Percentiles rank a stretch among this genome's conserved stretches.
These are phyloP conservation scores for Fraxinus albicans DNA, from an alignment of 305 asterid genomes.

Conservation along the genomic window DNA sequence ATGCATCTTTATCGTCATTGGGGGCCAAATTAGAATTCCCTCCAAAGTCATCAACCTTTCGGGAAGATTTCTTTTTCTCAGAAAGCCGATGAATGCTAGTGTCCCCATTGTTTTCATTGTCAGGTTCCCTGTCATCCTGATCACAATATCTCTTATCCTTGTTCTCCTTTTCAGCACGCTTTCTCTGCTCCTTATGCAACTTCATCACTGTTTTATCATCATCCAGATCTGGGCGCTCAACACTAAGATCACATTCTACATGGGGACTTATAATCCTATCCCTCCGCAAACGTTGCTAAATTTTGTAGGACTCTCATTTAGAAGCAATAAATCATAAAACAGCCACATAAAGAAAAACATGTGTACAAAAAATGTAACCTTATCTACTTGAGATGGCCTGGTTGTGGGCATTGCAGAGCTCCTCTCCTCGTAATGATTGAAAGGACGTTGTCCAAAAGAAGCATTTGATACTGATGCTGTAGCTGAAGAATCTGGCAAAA, in stretches of 20 bases:
- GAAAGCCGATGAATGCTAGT: constrained; percentile 57
- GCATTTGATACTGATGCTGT: constrained; percentile 62
- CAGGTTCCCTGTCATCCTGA: constrained; percentile 72
- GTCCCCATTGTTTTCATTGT: constrained; percentile 69
- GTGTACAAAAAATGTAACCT: constrained; percentile 43
- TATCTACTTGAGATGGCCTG: constrained; percentile 60
- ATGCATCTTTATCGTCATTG: constrained; percentile 71
- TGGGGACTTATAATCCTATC: constrained; percentile 67
- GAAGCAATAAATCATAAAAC: constrained; percentile 16
- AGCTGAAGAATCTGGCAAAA: constrained; percentile 80
- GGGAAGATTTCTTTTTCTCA: constrained; percentile 72
- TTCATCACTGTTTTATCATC: constrained; percentile 72
- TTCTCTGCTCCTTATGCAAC: constrained; percentile 33
- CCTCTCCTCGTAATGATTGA: constrained; percentile 66
- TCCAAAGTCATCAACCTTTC: constrained; percentile 73
- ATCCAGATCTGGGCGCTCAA: constrained; percentile 81
- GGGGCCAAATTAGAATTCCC: constrained; percentile 56
- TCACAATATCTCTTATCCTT: constrained; percentile 73
- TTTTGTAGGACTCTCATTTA: constrained; percentile 19
- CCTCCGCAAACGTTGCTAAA: constrained; percentile 64
- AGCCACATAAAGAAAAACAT: background rate
- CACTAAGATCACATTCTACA: constrained; percentile 69
- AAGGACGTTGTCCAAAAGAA: constrained; percentile 56
- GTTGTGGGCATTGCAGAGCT: constrained; percentile 63
- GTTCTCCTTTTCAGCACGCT: constrained; percentile 72